Conservation (phyloP, 2,329 filamentous ascomycete genomes). For the Harringtonia lauricola region DNA sequence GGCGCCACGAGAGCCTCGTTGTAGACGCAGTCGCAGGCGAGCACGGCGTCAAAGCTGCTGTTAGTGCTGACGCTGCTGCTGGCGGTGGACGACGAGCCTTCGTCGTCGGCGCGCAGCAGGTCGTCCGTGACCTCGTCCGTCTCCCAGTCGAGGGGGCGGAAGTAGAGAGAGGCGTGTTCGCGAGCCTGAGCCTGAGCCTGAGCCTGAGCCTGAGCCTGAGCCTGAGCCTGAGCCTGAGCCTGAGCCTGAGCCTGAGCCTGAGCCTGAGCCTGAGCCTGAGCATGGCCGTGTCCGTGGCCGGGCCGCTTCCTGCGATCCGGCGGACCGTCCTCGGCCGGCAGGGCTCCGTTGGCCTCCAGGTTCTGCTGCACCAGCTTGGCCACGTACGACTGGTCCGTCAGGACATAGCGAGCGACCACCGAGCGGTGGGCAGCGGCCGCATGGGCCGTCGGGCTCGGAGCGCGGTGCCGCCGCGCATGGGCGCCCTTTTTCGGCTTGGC, state of each 20-base stretch:
- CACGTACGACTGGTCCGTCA: conserved; percentile 85
- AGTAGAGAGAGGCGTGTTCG: conserved; percentile 28
- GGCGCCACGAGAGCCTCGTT: conserved; percentile 78
- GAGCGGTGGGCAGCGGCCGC: no score
- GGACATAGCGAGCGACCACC: conserved; percentile 54
- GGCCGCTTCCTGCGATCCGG: background rate
- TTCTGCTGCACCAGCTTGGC: conserved; percentile 68
- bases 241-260: background rate
- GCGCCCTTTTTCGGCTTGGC: background rate
- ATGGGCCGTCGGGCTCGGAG: no score
- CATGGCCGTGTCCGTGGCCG: no score
- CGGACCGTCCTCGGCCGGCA: background rate
- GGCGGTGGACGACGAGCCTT: background rate
- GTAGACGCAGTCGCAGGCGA: conserved; percentile 92
- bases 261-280: no score
- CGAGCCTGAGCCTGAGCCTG: background rate
- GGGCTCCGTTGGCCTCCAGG: conserved; percentile 46
- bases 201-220: no score
- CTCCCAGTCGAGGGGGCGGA: conserved; percentile 76
- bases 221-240: background rate
- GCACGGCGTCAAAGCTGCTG: conserved; percentile 55
- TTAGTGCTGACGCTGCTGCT: background rate
- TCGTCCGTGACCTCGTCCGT: conserved; percentile 37
- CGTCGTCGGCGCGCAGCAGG: conserved; percentile 14
- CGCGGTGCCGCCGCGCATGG: no score